These are phyloP conservation scores for Kwoniella bestiolae DNA, from an alignment of 768 basidiomycete genomes.

Conservation along the genomic window DNA sequence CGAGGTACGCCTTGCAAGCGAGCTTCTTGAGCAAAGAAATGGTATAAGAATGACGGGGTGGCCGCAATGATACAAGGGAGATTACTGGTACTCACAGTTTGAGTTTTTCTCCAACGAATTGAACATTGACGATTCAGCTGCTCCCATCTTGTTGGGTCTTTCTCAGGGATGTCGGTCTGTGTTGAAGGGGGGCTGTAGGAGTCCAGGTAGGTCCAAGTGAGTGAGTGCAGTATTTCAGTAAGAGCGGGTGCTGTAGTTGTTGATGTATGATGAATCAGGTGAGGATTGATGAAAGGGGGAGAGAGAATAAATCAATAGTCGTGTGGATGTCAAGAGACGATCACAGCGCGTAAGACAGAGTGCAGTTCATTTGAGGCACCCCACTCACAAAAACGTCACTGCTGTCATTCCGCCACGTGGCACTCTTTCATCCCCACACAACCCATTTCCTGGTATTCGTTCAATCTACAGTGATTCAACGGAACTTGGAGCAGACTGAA, in stretches of 20 bases:
- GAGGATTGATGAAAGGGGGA: background rate
- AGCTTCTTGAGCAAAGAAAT: background rate
- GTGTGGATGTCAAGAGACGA: no score
- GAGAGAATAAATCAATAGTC: background rate
- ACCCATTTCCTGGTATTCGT: no score
- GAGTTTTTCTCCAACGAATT: slow-evolving; percentile 96
- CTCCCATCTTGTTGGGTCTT: slow-evolving; percentile 56
- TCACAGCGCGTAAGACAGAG: background rate
- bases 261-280: no score
- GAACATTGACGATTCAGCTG: slow-evolving; percentile 81
- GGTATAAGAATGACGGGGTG: background rate
- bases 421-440: no score
- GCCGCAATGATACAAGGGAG: background rate
- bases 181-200: no score
- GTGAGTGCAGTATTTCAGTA: background rate
- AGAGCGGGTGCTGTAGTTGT: no score
- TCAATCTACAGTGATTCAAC: no score
- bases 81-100: slow-evolving; percentile 75
- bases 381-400: background rate
- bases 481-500: no score
- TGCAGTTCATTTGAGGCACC: background rate
- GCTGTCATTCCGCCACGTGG: background rate
- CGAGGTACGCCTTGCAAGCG: no score
- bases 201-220: background rate
- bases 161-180: no score